Conservation (phyloP, 768 basidiomycete species). For the Saitozyma podzolica region DNA sequence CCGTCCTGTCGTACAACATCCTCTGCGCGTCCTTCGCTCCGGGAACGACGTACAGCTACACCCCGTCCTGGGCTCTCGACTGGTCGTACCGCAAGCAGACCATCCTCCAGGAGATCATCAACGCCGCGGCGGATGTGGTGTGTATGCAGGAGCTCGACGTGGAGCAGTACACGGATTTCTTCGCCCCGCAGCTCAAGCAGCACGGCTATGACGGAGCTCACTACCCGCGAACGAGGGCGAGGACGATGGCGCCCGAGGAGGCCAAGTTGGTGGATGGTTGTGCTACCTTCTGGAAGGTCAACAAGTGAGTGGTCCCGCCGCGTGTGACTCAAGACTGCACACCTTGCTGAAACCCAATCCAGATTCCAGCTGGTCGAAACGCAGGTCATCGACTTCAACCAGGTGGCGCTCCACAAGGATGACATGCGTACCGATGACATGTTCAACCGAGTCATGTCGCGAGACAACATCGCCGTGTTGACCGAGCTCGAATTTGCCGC, state of each 20-base stretch:
- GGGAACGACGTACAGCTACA: constrained; percentile 87
- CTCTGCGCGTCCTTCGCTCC: constrained; percentile 90
- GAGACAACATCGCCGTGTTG: constrained; percentile 88
- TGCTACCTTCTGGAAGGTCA: constrained; percentile 89
- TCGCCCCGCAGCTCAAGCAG: constrained; percentile 68
- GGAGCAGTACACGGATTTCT: constrained; percentile 88
- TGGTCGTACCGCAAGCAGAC: constrained; percentile 92
- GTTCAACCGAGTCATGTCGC: constrained; percentile 96
- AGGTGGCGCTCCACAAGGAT: constrained; percentile 91
- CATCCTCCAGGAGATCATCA: constrained; percentile 79
- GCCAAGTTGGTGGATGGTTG: constrained; percentile 89
- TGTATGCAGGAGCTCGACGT: constrained; percentile 96
- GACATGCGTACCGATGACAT: constrained; percentile 79
- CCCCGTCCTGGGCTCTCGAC: constrained; percentile 91
- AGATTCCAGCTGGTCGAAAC: constrained; percentile 93
- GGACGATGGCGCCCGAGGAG: constrained; percentile 87
- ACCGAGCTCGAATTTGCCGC: constrained; percentile 80
- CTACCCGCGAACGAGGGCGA: constrained; percentile 87
- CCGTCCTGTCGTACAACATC: constrained; percentile 86
- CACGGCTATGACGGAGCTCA: constrained; percentile 88
- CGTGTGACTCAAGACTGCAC: neutral
- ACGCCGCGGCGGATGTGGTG: constrained; percentile 80
- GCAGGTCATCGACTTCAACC: constrained; percentile 88
- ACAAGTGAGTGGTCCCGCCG: constrained; percentile 63
- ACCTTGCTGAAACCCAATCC: constrained; percentile 11